Conservation (phyloP, 1,139 yeast species). For the Candida pseudoviswanathii region DNA sequence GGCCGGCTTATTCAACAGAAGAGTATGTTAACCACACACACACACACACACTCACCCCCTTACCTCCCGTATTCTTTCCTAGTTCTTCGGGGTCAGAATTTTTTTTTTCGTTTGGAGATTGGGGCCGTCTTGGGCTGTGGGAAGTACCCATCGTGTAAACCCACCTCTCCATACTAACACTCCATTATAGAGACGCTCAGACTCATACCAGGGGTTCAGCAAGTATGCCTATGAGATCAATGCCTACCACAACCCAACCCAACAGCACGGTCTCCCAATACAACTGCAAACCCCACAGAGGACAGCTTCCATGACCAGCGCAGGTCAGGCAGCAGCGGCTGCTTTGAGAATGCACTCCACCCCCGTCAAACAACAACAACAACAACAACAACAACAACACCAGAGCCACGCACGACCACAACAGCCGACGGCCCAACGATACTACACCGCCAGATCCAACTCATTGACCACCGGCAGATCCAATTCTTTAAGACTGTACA, state of each 20-base stretch:
- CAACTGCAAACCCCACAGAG: constrained; percentile 13
- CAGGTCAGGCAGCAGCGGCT: constrained; percentile 51
- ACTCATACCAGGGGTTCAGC: constrained; percentile 38
- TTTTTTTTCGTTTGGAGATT: too few relatives aligned
- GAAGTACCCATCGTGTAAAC: too few relatives aligned
- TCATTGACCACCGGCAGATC: constrained; percentile 24
- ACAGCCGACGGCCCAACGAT: constrained; percentile 9
- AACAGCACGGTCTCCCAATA: constrained; percentile 27
- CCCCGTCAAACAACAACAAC: constrained; percentile 18
- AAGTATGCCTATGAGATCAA: constrained; percentile 38
- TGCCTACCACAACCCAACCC: constrained; percentile 23
- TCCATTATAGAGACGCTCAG: constrained; percentile 12
- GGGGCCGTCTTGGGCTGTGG: too few relatives aligned
- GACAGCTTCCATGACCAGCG: constrained; percentile 32
- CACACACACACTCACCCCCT: too few relatives aligned
- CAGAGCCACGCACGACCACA: background rate
- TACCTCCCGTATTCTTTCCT: too few relatives aligned
- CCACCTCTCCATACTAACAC: too few relatives aligned
- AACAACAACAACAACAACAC: constrained; percentile 16
- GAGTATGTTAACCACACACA: constrained; percentile 12
- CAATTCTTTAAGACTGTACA: constrained; percentile 38
- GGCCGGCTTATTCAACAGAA: constrained; percentile 15
- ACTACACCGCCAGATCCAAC: constrained; percentile 15
- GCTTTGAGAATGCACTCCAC: constrained; percentile 38
- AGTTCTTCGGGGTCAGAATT: too few relatives aligned